Percentiles rank a stretch among this genome's conserved stretches.
These are phyloP conservation scores for Pisolithus thermaeus DNA, from an alignment of 1,284 basidiomycete species.

Conservation along the genomic window DNA sequence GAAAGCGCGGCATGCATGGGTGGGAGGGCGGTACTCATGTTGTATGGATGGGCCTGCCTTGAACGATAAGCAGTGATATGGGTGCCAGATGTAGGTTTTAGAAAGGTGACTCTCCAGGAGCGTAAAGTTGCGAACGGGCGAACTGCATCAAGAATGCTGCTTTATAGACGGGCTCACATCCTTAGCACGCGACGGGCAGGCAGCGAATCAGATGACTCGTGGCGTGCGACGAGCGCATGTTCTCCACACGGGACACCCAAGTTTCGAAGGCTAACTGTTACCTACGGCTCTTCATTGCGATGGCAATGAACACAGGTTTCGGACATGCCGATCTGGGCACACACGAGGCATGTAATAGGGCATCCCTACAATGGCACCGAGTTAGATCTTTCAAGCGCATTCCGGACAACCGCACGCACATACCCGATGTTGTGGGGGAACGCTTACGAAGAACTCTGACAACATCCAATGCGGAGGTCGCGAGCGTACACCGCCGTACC, in stretches of 20 bases:
- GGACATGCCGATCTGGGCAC: conserved; percentile 7
- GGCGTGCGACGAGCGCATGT: conserved; percentile 25
- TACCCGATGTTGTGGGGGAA: no score
- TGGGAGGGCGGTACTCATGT: conserved; percentile 34
- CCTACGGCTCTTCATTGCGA: conserved; percentile 16
- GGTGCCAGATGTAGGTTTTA: not conserved
- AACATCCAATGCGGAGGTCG: no score
- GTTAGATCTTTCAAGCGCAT: no score
- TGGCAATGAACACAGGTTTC: conserved; percentile 5
- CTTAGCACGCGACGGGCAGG: conserved; percentile 8
- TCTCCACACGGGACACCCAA: conserved; percentile 21
- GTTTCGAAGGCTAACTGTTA: conserved; percentile 10
- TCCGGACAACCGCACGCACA: no score
- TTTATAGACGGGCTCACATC: conserved; percentile 20
- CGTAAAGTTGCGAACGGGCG: conserved; percentile 24
- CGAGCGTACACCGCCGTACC: no score
- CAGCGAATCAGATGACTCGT: conserved; percentile 9
- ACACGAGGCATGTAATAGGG: conserved; percentile 14
- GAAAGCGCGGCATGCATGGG: conserved; percentile 49
- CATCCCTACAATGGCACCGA: not conserved
- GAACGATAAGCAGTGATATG: conserved; percentile 3
- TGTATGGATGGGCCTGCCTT: conserved; percentile 9
- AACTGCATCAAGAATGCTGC: conserved; percentile 1
- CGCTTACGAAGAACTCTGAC: no score
- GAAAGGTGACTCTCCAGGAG: conserved; percentile 27